Conservation (phyloP, 257 asterid species). For the Forsythia viridissima region DNA sequence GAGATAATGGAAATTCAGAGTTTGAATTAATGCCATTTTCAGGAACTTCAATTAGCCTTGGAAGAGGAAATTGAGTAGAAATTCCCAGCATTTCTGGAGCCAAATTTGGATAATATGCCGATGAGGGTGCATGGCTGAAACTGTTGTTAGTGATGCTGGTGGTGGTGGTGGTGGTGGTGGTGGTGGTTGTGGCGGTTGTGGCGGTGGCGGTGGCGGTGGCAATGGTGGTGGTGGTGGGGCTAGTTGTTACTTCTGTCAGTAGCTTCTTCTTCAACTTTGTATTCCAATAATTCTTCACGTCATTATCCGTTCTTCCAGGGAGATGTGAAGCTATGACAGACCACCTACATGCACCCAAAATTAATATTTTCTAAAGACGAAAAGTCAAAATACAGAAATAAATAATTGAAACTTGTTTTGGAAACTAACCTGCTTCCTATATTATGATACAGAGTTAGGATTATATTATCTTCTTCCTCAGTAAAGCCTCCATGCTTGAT, state of each 20-base stretch:
- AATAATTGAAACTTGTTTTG: background rate
- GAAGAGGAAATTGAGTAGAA: conserved; percentile 25
- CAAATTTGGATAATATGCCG: conserved; percentile 2
- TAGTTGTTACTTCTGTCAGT: background rate
- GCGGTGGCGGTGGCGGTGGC: background rate
- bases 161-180: background rate
- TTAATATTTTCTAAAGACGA: background rate
- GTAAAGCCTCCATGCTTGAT: conserved; percentile 72
- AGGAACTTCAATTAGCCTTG: conserved; percentile 33
- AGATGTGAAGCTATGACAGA: conserved; percentile 69
- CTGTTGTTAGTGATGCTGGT: background rate
- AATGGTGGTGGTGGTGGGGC: background rate
- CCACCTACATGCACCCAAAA: conserved; percentile 43
- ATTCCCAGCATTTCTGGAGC: conserved; percentile 25
- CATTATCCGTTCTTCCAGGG: conserved; percentile 69
- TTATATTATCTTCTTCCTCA: conserved; percentile 57
- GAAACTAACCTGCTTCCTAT: conserved; percentile 65
- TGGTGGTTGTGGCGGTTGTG: background rate
- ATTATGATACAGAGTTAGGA: conserved; percentile 42
- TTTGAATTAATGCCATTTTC: conserved; percentile 18
- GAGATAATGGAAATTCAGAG: conserved; percentile 12
- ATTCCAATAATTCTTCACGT: conserved; percentile 72
- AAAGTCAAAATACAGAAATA: background rate
- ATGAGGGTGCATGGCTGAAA: background rate
- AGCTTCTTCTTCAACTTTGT: conserved; percentile 63